Evolutionary conservation across 495 filamentous ascomycete species (phyloP).

Genomic region (Sordaria brevicollis): DNA sequence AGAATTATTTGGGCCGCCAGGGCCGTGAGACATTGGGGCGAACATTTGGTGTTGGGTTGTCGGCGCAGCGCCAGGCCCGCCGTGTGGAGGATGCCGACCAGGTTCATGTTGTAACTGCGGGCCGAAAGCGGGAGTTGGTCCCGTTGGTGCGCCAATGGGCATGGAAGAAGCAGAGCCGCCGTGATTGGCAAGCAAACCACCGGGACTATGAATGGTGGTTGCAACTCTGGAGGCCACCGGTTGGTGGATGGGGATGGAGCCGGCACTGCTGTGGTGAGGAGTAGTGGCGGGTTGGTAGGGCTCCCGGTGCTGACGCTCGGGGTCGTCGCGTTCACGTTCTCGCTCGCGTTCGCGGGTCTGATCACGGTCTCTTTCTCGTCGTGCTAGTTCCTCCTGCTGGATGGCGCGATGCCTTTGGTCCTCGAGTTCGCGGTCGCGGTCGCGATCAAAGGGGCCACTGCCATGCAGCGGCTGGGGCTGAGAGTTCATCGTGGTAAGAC

Average conservation of each 20-base stretch:
- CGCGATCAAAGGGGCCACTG: constrained; percentile 30
- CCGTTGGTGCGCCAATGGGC: constrained; percentile 53
- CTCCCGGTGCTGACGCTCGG: constrained; percentile 57
- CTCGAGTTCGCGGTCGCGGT: constrained; percentile 25
- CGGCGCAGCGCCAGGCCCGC: constrained; percentile 52
- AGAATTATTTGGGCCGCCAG: constrained; percentile 21
- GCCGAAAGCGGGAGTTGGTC: constrained; percentile 57
- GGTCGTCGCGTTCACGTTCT: constrained; percentile 48
- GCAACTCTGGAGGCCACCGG: constrained; percentile 75
- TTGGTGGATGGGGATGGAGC: constrained; percentile 79
- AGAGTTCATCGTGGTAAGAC: constrained; percentile 29
- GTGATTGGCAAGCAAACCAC: constrained; percentile 71
- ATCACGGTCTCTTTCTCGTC: constrained; percentile 19
- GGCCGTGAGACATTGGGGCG: constrained; percentile 41
- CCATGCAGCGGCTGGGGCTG: constrained; percentile 32
- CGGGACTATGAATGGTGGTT: constrained; percentile 75
- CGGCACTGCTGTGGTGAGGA: constrained; percentile 73
- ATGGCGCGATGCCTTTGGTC: constrained; percentile 29
- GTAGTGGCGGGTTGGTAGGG: constrained; percentile 41
- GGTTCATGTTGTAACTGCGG: constrained; percentile 51
- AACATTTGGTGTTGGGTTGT: constrained; percentile 50
- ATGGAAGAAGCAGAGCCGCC: constrained; percentile 47
- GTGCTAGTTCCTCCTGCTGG: constrained; percentile 24
- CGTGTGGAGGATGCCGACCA: constrained; percentile 49
- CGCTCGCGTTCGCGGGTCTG: constrained; percentile 24